Base-by-base conservation (phyloP, 495 filamentous ascomycete genomes). In the Tuber melanosporum region DNA sequence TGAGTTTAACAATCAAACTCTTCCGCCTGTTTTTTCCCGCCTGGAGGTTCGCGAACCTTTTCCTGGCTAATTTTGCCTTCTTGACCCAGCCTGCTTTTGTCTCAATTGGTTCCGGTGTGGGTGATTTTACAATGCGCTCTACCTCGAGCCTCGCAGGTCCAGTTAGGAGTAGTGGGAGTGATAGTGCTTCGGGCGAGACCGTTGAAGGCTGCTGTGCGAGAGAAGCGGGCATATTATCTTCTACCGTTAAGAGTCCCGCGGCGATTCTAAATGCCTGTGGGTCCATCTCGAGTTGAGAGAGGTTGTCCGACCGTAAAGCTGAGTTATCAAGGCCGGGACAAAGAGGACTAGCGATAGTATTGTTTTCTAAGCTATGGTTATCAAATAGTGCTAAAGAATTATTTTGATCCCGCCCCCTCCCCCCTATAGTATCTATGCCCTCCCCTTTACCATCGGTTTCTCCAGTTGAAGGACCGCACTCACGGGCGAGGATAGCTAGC, bases 331-430 rank as follows among this genome's bases (percentile, higher is more conserved):
- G n/a, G 14, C 52, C 52, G 52, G 52, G n/a, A 62, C 3, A 62
- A 26, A 14, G 22, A 12, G 52, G 52, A 32, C n/a, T 62, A 62
- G 52, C 52, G 52, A 62, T 62, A 62, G 52, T 62, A 62, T 62
- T 52, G 47, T 22, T 62, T 62, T 62, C 52, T 62, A 62, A 62
- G 52, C 52, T 62, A 62, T 62, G 52, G 52, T 62, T 62, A 62
- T 62, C 52, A 26, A 32, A 26, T 62, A 62, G 22, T 62, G 52
- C 52, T 62, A 62, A 62, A 14, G 52, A 62, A 62, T 62, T 62
- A 52, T 52, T 52, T 52, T 52, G 47, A n/a, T 52, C 47, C 52
- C n/a, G 52, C 52, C 52, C 10, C 9, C 52, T 62, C 52, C n/a
- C 14, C 52, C 10, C 52, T 62, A 15, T 62, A 62, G 26, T n/a